These are phyloP conservation scores for Lignosus rhinocerotis DNA, from an alignment of 1,284 basidiomycete genomes.

Conservation along the genomic window DNA sequence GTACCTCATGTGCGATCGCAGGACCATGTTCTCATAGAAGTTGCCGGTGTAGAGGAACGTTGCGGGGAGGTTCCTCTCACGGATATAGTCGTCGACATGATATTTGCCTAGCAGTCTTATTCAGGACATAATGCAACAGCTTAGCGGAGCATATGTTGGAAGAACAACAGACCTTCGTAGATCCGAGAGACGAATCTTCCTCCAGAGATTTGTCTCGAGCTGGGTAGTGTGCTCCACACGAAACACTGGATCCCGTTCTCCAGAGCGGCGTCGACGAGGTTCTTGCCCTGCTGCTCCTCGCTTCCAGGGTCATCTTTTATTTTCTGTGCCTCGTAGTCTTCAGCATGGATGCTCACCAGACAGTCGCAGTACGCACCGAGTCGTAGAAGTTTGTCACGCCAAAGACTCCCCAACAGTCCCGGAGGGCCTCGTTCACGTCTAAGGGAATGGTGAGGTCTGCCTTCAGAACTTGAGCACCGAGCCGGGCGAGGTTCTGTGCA, in stretches of 20 bases:
- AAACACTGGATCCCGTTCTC: conserved; percentile 22
- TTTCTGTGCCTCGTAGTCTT: conserved; percentile 10
- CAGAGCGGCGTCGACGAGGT: conserved; percentile 26
- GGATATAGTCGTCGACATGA: conserved; percentile 28
- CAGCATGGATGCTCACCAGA: neutral
- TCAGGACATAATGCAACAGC: neutral
- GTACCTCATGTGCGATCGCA: conserved; percentile 25
- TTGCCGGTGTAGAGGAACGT: conserved; percentile 27
- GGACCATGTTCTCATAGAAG: conserved; percentile 31
- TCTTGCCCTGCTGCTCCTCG: conserved; percentile 29
- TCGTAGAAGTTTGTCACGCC: conserved; percentile 31
- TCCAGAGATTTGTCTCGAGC: conserved; percentile 24
- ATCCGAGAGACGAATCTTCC: conserved; percentile 27
- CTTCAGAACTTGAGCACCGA: conserved; percentile 24
- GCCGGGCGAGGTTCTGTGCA: conserved; percentile 15
- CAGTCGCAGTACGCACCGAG: conserved; percentile 13
- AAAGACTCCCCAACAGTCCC: conserved; percentile 29
- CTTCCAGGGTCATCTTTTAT: conserved; percentile 28
- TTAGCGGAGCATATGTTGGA: no score
- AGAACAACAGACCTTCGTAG: conserved; percentile 21
- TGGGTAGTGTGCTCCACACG: conserved; percentile 29
- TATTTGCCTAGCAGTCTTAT: conserved; percentile 18
- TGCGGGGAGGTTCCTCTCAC: conserved; percentile 18
- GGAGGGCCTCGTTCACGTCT: conserved; percentile 18
- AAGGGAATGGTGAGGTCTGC: conserved; percentile 23